Percentiles rank a stretch among this genome's conserved stretches.
Conservation (phyloP, 2,329 filamentous ascomycete species). For the Aspergillus texensis region DNA sequence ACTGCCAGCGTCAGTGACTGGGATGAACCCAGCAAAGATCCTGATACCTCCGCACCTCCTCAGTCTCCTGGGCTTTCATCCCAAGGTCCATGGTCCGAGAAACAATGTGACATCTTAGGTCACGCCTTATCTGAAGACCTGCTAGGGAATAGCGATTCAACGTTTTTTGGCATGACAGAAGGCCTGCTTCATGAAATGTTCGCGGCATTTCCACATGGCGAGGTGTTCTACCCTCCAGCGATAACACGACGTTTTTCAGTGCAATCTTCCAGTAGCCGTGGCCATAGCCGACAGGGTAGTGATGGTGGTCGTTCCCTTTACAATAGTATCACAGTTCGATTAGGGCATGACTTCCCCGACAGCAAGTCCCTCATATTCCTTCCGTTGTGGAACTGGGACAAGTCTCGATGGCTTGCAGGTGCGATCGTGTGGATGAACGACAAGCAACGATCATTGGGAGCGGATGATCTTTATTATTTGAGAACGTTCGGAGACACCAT, state of each 20-base stretch:
- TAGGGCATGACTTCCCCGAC: constrained; percentile 24
- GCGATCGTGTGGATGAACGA: constrained; percentile 32
- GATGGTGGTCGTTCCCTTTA: background rate
- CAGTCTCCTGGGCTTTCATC: constrained; percentile 13
- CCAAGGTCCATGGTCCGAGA: constrained; percentile 16
- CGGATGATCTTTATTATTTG: constrained; percentile 38
- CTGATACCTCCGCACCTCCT: constrained; percentile 4
- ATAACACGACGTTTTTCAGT: background rate
- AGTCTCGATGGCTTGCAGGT: constrained; percentile 37
- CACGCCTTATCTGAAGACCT: constrained; percentile 8
- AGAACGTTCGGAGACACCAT: constrained; percentile 39
- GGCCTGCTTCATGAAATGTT: constrained; percentile 22
- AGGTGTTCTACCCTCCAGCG: constrained; percentile 17
- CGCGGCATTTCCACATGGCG: constrained; percentile 18
- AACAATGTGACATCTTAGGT: constrained; percentile 18
- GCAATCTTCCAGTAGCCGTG: background rate
- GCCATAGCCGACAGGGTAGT: constrained; percentile 4
- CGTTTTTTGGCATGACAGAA: constrained; percentile 12
- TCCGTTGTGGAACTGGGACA: constrained; percentile 39
- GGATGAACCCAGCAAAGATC: constrained; percentile 12
- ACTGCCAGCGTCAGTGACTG: constrained; percentile 16
- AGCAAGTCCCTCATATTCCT: constrained; percentile 33
- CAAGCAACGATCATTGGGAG: constrained; percentile 20
- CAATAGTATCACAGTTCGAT: constrained; percentile 11
- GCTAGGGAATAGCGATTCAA: background rate